Conservation (phyloP, 2,329 filamentous ascomycete genomes). For the Dactylellina parvicollis region DNA sequence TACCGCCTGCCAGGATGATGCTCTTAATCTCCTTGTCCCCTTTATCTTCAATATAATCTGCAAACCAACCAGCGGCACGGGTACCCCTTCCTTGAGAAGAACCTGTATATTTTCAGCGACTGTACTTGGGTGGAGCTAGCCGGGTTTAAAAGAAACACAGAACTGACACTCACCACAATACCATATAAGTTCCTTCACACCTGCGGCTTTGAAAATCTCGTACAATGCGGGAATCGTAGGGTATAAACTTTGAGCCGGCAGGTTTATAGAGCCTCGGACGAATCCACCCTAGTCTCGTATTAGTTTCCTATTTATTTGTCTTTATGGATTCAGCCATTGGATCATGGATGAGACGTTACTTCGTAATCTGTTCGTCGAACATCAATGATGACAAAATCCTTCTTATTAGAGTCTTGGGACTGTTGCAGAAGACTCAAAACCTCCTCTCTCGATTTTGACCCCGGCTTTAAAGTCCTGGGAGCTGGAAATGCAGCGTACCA, state of each 20-base stretch:
- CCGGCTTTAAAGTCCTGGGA: slow-evolving; percentile 59
- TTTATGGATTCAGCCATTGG: no score
- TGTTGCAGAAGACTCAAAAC: slow-evolving; percentile 61
- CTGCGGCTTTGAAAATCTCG: slow-evolving; percentile 58
- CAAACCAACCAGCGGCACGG: slow-evolving; percentile 68
- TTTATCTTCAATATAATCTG: slow-evolving; percentile 65
- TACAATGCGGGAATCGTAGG: slow-evolving; percentile 61
- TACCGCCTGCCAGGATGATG: slow-evolving; percentile 66
- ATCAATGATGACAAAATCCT: slow-evolving; percentile 63
- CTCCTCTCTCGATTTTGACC: slow-evolving; percentile 59
- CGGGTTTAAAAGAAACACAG: no score
- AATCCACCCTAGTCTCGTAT: slow-evolving; percentile 19
- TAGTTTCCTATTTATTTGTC: slow-evolving; percentile 4
- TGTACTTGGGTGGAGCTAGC: neutral
- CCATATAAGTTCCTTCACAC: slow-evolving; percentile 61
- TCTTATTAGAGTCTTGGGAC: slow-evolving; percentile 54
- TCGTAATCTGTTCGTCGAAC: slow-evolving; percentile 59
- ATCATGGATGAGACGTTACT: slow-evolving; percentile 10
- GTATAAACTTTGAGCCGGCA: slow-evolving; percentile 62
- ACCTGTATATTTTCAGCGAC: slow-evolving; percentile 60
- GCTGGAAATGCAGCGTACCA: slow-evolving; percentile 63
- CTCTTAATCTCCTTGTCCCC: slow-evolving; percentile 64
- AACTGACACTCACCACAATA: slow-evolving; percentile 61
- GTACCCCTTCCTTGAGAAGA: slow-evolving; percentile 68
- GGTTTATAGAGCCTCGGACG: slow-evolving; percentile 58